Conservation (phyloP, 2,329 filamentous ascomycete species). For the Aureobasidium sp. region DNA sequence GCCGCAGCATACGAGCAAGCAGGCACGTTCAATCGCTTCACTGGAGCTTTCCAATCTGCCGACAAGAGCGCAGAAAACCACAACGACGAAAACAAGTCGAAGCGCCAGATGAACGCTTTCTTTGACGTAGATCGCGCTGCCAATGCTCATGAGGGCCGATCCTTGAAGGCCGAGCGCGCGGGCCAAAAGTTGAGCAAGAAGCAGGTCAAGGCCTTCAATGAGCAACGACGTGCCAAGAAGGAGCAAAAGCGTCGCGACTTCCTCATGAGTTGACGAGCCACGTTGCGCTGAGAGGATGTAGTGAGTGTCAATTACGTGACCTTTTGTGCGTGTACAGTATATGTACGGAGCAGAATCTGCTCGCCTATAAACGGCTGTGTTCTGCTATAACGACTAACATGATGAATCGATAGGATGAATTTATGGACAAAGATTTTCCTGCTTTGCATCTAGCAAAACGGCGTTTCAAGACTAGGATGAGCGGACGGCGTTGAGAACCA, state of each 20-base stretch:
- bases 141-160: slow-evolving; percentile 82
- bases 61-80: slow-evolving; percentile 66
- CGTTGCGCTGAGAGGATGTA: slow-evolving; percentile 8
- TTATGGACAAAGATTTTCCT: slow-evolving; percentile 1
- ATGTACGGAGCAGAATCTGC: slow-evolving; percentile 12
- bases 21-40: slow-evolving; percentile 85
- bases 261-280: slow-evolving; percentile 64
- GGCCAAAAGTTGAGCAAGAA: slow-evolving; percentile 77
- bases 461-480: slow-evolving; percentile 3
- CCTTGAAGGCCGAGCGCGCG: slow-evolving; percentile 82
- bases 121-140: slow-evolving; percentile 95
- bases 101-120: slow-evolving; percentile 83
- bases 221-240: slow-evolving; percentile 82
- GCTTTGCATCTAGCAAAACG: slow-evolving; percentile 13
- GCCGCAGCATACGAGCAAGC: slow-evolving; percentile 55
- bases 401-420: slow-evolving; percentile 4
- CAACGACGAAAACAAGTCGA: slow-evolving; percentile 80
- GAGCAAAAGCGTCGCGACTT: slow-evolving; percentile 91
- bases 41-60: slow-evolving; percentile 68
- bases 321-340: slow-evolving; percentile 13
- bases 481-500: slow-evolving; percentile 5
- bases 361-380: slow-evolving; percentile 5
- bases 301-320: slow-evolving; percentile 16
- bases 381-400: slow-evolving; percentile 17
- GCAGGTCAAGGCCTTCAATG: slow-evolving; percentile 84